phyloP scores from a whole-genome alignment of 2,329 filamentous ascomycete species.

The Trichoderma polysporum region DNA sequence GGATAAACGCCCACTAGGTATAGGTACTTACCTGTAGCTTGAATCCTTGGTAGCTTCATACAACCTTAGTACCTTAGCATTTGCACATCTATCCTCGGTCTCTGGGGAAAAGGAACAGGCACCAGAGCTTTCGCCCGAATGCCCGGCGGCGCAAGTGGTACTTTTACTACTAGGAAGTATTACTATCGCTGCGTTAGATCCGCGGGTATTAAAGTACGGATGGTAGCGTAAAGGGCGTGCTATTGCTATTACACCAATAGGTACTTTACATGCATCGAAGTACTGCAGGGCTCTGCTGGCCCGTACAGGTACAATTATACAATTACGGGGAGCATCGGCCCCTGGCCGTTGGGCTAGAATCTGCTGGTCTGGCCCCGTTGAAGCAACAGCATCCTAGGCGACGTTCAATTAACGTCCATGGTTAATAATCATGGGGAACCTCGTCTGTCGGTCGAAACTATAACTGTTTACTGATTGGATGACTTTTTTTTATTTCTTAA shows the following conservation, averaged over 20 bases:
- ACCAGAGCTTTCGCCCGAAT: neutral
- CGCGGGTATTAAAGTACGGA: no score
- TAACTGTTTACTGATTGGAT: neutral
- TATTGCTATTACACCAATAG: no score
- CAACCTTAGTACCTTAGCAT: no score
- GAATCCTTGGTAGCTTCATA: no score
- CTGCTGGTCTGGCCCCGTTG: no score
- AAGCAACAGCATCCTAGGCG: neutral
- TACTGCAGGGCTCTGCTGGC: neutral
- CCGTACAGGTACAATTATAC: neutral
- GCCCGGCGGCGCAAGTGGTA: no score
- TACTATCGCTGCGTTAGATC: no score
- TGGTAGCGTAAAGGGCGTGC: neutral
- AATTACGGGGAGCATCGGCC: neutral
- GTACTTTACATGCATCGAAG: neutral
- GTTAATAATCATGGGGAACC: neutral
- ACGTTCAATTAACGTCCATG: neutral
- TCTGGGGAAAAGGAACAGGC: neutral
- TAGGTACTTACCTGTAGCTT: neutral
- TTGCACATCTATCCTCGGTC: neutral
- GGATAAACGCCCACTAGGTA: neutral
- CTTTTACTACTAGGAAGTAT: no score
- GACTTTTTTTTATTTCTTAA: neutral
- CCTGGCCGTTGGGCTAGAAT: neutral
- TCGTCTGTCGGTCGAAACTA: neutral